Percentiles rank a stretch among this genome's conserved stretches.
These are phyloP conservation scores for Scheffersomyces coipomensis DNA, from an alignment of 805 yeast genomes.

Conservation along the genomic window DNA sequence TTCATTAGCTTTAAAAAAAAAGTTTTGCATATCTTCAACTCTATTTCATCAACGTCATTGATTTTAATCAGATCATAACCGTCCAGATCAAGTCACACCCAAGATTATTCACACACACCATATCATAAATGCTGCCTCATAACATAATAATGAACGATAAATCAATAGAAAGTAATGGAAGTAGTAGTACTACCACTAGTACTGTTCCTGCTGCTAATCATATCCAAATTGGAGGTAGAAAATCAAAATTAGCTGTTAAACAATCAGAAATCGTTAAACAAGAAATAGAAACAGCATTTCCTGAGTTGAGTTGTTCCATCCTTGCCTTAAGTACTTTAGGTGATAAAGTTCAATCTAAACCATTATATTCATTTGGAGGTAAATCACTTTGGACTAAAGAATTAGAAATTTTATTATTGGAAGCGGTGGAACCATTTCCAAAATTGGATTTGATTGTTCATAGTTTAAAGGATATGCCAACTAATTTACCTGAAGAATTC, in stretches of 20 bases:
- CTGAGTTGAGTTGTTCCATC: conserved; percentile 69
- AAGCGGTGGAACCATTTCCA: conserved; percentile 58
- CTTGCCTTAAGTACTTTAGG: conserved; percentile 84
- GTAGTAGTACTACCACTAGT: neutral
- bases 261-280: conserved; percentile 77
- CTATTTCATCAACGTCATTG: too few species aligned
- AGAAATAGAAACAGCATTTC: conserved; percentile 56
- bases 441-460: conserved; percentile 88
- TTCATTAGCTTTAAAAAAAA: too few species aligned
- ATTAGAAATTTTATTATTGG: conserved; percentile 73
- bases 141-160: conserved; percentile 6
- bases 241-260: conserved; percentile 80
- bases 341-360: conserved; percentile 80
- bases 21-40: too few species aligned
- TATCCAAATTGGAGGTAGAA: conserved; percentile 79
- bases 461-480: conserved; percentile 91
- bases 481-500: conserved; percentile 84
- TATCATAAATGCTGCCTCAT: conserved; percentile 8
- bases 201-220: conserved; percentile 8
- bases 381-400: conserved; percentile 96
- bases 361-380: conserved; percentile 93
- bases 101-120: too few species aligned
- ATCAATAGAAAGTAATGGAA: conserved; percentile 1
- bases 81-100: too few species aligned
- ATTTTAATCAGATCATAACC: too few species aligned